phyloP scores from a whole-genome alignment of 1,284 basidiomycete species.

The Mycosarcoma mackinlayi region DNA sequence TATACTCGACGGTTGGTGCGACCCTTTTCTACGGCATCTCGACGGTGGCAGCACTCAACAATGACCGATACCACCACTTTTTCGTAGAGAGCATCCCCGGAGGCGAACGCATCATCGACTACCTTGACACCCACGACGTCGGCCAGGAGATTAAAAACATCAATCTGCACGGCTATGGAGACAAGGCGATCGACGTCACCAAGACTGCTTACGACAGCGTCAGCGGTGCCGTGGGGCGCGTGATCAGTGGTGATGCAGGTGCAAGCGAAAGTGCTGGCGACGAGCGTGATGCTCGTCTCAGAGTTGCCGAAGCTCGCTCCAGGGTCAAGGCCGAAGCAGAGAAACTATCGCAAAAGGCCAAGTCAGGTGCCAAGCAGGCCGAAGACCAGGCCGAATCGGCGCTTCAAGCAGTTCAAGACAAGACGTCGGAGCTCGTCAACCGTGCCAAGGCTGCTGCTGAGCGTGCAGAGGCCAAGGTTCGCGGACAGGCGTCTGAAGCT shows the following conservation, averaged over 20 bases:
- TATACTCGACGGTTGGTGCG: constrained; percentile 48
- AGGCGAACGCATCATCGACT: constrained; percentile 75
- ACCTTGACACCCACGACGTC: constrained; percentile 59
- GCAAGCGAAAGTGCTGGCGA: constrained; percentile 39
- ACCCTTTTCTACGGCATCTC: constrained; percentile 64
- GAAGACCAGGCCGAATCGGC: constrained; percentile 65
- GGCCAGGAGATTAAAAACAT: constrained; percentile 49
- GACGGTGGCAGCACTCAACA: constrained; percentile 58
- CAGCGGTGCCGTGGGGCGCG: constrained; percentile 56
- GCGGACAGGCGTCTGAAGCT: constrained; percentile 38
- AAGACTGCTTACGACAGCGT: constrained; percentile 69
- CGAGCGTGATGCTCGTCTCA: constrained; percentile 46
- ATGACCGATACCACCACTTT: constrained; percentile 74
- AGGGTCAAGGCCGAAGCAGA: constrained; percentile 43
- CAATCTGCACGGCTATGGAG: constrained; percentile 71
- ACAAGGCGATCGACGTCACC: constrained; percentile 72
- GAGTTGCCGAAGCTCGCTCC: constrained; percentile 48
- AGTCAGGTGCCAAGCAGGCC: constrained; percentile 63
- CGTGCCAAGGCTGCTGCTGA: constrained; percentile 71
- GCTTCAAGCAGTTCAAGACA: constrained; percentile 48
- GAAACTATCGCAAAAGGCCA: constrained; percentile 49
- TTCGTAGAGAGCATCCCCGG: constrained; percentile 81
- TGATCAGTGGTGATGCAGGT: constrained; percentile 53
- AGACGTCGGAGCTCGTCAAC: constrained; percentile 47
- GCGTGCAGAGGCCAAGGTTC: constrained; percentile 61